Evolutionary conservation across 805 yeast genomes (phyloP).

Genomic region (Ogataea philodendri): DNA sequence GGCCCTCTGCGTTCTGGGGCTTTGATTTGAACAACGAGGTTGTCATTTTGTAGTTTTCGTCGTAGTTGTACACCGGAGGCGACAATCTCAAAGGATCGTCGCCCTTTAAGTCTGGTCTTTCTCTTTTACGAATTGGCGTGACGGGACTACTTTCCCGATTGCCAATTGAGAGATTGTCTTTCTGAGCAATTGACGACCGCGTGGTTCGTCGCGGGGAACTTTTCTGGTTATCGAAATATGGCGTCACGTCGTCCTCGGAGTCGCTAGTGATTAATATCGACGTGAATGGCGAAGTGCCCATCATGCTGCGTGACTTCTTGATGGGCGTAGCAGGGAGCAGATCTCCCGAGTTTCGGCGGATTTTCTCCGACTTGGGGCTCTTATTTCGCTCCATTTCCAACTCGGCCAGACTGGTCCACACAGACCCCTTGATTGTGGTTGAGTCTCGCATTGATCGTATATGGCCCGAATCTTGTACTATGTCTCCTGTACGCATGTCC

Average conservation of each 20-base stretch:
- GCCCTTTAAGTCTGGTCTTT: conserved; percentile 11
- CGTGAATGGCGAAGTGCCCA: conserved; percentile 8
- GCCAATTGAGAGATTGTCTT: conserved; percentile 19
- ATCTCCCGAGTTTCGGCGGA: conserved; percentile 1
- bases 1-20: conserved; percentile 18
- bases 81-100: conserved; percentile 21
- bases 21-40: conserved; percentile 13
- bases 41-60: conserved; percentile 11
- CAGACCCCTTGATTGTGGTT: conserved; percentile 24
- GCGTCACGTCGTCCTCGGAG: conserved; percentile 20
- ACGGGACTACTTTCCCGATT: conserved; percentile 1
- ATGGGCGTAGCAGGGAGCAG: conserved; percentile 5
- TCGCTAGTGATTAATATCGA: conserved; percentile 21
- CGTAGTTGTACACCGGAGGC: conserved; percentile 18
- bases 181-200: conserved; percentile 21
- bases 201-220: conserved; percentile 19
- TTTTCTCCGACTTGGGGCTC: conserved; percentile 5
- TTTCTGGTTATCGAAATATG: conserved; percentile 8
- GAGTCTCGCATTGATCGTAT: conserved; percentile 43
- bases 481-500: conserved; percentile 63
- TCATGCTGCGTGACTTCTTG: conserved; percentile 8
- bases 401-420: conserved; percentile 41
- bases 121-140: conserved; percentile 9
- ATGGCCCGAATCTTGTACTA: conserved; percentile 70
- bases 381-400: conserved; percentile 25